Evolutionary conservation across 2,329 filamentous ascomycete genomes (phyloP), one percentile per base, ranked within the genome.

Genomic region (Xylaria sp.): DNA sequence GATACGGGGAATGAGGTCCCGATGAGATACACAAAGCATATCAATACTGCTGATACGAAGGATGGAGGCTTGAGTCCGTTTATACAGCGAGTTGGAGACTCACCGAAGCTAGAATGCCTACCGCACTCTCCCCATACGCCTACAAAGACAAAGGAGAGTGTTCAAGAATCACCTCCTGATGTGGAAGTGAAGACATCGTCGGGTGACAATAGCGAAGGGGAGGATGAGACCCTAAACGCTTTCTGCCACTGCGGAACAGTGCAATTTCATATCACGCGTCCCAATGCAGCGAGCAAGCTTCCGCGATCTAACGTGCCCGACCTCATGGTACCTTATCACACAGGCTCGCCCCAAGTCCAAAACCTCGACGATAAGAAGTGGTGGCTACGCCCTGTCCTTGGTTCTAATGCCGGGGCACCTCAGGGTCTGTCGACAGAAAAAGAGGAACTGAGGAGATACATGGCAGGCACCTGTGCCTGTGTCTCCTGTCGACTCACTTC

Each of bases 391-490:
- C 56, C 77, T 56, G 46, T 1, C 12, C 18, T 52, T 63, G 39
- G 61, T 66, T 1, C 71, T 67, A 69, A 74, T 65, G 66, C 59
- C 67, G 23, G 12, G 6, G 20, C 31, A 10, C 23, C n/a, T 1
- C 37, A 58, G 37, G 2, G 9, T 63, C 66, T 23, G 46, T 8
- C 56, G 73, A 69, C 84, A 79, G 6, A 87, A 83, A 68, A 37
- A 10, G 39, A 3, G 13, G 60, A 51, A 12, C n/a, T 25, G 39
- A 54, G 13, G 34, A 61, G 67, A 20, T 92, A 89, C 76, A 80
- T 89, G 1, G 86, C 88, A 2, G 88, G 88, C 1, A 84, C 86
- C 8, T 92, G 90, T 74, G 83, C 84, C 1, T 93, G 91, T 77
- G 82, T 80, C 5, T 87, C 88, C 1, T 93, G 91, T 76, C 87